Evolutionary conservation across 192 early-diverging fungal genomes (phyloP).

Genomic region (Rhizophagus clarus): DNA sequence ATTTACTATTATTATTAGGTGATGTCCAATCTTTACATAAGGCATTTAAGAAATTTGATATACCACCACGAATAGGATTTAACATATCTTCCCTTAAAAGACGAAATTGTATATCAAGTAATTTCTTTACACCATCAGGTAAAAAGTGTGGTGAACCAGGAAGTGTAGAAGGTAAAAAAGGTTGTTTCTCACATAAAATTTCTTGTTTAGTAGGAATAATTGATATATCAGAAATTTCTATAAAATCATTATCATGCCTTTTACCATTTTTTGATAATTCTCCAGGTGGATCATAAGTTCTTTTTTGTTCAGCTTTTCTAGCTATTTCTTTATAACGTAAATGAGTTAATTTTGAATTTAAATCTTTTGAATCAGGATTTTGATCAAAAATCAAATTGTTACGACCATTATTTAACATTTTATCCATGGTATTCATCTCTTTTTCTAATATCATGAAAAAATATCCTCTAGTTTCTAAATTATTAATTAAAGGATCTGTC

Average conservation of each 20-base stretch:
- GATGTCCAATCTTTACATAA: constrained; percentile 15
- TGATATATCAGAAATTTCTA: constrained; percentile 46
- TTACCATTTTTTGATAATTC: constrained; percentile 37
- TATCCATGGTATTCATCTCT: constrained; percentile 7
- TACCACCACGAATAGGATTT: constrained; percentile 42
- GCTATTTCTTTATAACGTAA: too few relatives aligned
- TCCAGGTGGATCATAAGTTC: constrained; percentile 27
- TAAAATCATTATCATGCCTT: constrained; percentile 58
- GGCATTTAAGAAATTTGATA: constrained; percentile 40
- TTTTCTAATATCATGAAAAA: constrained; percentile 14
- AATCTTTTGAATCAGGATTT: too few relatives aligned
- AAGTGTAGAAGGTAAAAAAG: constrained; percentile 50
- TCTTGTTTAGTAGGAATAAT: constrained; percentile 60
- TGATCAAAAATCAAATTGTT: too few relatives aligned
- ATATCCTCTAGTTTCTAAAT: background rate
- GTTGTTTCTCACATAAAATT: constrained; percentile 38
- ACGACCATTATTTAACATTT: background rate
- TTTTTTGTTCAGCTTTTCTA: too few relatives aligned
- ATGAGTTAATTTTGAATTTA: too few relatives aligned
- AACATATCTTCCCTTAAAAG: constrained; percentile 63
- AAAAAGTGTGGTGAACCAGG: constrained; percentile 49
- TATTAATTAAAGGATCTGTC: background rate
- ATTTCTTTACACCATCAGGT: constrained; percentile 43
- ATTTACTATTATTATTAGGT: too few relatives aligned
- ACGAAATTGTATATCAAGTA: constrained; percentile 62